These are phyloP conservation scores for Sclerotinia sclerotiorum DNA, from an alignment of 2,329 filamentous ascomycete genomes.

Conservation along the genomic window DNA sequence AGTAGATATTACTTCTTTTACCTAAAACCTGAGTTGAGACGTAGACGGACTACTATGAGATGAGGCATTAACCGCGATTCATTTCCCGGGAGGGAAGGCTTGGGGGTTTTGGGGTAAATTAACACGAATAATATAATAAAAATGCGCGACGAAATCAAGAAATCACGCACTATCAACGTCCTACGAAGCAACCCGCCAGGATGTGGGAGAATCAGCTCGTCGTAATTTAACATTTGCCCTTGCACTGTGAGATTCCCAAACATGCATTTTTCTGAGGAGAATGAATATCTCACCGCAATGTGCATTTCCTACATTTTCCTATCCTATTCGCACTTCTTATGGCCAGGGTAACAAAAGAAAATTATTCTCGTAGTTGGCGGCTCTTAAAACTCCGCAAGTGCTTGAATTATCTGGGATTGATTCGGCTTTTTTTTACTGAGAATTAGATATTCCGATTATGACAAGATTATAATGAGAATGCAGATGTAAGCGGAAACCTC, in stretches of 20 bases:
- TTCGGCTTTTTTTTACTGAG: conserved; percentile 25
- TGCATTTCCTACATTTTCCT: conserved; percentile 27
- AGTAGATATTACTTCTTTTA: not conserved
- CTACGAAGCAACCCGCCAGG: not conserved
- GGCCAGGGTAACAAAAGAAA: conserved; percentile 38
- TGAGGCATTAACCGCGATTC: not conserved
- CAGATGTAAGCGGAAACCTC: conserved; percentile 35
- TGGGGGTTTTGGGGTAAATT: not conserved
- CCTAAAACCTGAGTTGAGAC: not conserved
- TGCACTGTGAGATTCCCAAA: not conserved
- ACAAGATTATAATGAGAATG: conserved; percentile 26
- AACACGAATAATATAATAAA: not conserved
- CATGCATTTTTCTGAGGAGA: not conserved
- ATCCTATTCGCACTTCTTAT: conserved; percentile 30
- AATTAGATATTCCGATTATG: conserved; percentile 27
- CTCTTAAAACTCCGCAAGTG: no score
- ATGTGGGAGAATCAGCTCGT: not conserved
- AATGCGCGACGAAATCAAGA: not conserved
- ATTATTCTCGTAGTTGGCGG: conserved; percentile 38
- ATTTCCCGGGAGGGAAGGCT: not conserved
- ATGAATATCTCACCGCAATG: not conserved
- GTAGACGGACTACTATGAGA: not conserved
- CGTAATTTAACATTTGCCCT: not conserved
- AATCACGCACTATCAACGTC: not conserved
- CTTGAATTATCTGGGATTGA: no score